Percentiles rank a stretch among this genome's conserved stretches.
Evolutionary conservation across 495 filamentous ascomycete species (phyloP).

Genomic region (Clavariopsis aquatica): DNA sequence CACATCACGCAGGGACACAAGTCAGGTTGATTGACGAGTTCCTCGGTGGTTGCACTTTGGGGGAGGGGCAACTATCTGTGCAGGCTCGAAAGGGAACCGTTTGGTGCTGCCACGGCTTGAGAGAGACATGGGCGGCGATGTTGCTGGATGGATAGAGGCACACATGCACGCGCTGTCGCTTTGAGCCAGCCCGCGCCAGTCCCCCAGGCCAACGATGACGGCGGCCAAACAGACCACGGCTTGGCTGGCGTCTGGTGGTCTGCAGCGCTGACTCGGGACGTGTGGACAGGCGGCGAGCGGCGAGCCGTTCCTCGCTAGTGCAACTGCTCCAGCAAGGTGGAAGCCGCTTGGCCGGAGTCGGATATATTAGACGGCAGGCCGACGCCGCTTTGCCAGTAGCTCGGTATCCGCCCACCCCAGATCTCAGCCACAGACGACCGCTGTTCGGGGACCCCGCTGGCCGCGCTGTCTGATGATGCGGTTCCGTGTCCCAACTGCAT

Average conservation of each 20-base stretch:
- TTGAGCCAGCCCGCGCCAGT: slow-evolving; percentile 7
- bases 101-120: slow-evolving; percentile 3
- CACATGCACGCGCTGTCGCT: slow-evolving; percentile 30
- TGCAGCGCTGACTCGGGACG: slow-evolving; percentile 32
- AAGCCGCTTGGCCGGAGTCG: slow-evolving; percentile 15
- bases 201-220: not conserved
- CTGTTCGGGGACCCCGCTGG: slow-evolving; percentile 32
- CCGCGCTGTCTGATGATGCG: not conserved
- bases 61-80: not conserved
- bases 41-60: not conserved
- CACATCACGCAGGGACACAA: not conserved
- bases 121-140: slow-evolving; percentile 20
- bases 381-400: slow-evolving; percentile 22
- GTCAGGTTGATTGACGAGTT: not conserved
- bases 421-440: slow-evolving; percentile 34
- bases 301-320: slow-evolving; percentile 29
- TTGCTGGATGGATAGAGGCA: slow-evolving; percentile 16
- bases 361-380: not conserved
- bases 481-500: slow-evolving; percentile 6
- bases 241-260: slow-evolving; percentile 1
- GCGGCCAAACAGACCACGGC: slow-evolving; percentile 1
- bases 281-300: slow-evolving; percentile 6
- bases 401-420: slow-evolving; percentile 30
- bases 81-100: slow-evolving; percentile 16
- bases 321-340: slow-evolving; percentile 19